Conservation (phyloP, 2,329 filamentous ascomycete genomes). For the Ceratocystis cacaofunesta region DNA sequence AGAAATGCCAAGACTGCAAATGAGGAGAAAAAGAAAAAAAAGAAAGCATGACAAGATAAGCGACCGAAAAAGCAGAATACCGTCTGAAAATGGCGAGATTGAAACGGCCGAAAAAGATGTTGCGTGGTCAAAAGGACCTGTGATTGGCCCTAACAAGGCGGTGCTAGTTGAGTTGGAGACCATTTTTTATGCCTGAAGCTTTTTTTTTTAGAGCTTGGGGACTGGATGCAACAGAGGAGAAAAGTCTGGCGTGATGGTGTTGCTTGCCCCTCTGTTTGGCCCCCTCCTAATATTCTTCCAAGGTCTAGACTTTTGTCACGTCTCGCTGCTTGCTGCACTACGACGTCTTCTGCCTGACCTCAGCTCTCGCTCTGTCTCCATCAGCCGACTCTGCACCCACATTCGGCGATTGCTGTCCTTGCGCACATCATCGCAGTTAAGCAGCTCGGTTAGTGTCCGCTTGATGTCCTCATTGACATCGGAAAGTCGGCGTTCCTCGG, state of each 20-base stretch:
- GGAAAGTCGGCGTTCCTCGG: conserved; percentile 37
- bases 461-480: conserved; percentile 48
- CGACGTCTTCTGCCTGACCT: conserved; percentile 37
- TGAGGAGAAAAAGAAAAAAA: not conserved
- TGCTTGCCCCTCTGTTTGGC: not conserved
- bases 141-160: not conserved
- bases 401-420: conserved; percentile 37
- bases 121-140: not conserved
- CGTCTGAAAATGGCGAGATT: not conserved
- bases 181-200: not conserved
- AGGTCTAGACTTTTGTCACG: not conserved
- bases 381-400: conserved; percentile 43
- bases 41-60: not conserved
- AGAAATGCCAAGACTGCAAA: not conserved
- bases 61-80: not conserved
- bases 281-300: not conserved
- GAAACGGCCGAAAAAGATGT: not conserved
- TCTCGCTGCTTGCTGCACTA: conserved; percentile 23
- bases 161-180: not conserved
- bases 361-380: conserved; percentile 46
- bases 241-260: not conserved
- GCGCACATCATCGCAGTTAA: conserved; percentile 44
- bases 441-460: conserved; percentile 43
- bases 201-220: not conserved
- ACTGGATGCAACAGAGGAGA: not conserved